A percentile compares a stretch with the other conserved stretches of the same genome.
Conservation (phyloP, 345 rosid species). For the Citrus medica region DNA sequence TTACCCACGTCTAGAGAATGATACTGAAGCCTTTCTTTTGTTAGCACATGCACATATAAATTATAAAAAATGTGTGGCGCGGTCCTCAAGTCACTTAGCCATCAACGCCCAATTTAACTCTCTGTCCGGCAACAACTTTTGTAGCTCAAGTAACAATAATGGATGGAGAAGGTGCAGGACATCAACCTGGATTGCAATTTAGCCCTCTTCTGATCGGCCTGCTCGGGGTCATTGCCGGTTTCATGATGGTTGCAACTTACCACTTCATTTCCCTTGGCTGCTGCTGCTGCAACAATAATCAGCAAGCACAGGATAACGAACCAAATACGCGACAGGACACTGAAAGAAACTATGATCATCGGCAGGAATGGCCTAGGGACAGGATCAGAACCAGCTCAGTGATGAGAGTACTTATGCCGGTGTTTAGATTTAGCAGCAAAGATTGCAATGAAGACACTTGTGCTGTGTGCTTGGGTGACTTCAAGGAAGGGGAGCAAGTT, state of each 20-base stretch:
- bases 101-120: not conserved
- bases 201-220: constrained; percentile 31
- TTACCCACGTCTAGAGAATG: not conserved
- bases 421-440: constrained; percentile 21
- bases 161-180: constrained; percentile 17
- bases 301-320: not conserved
- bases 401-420: not conserved
- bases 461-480: constrained; percentile 46
- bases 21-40: constrained; percentile 14
- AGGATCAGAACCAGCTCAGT: not conserved
- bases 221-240: constrained; percentile 41
- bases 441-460: constrained; percentile 35
- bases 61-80: not conserved
- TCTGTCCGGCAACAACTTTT: no score
- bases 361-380: not conserved
- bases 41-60: not conserved
- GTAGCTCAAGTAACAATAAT: not conserved
- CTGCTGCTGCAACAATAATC: not conserved
- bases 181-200: not conserved
- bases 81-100: not conserved
- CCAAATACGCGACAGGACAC: not conserved
- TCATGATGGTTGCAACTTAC: constrained; percentile 32
- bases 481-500: constrained; percentile 37
- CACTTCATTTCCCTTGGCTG: constrained; percentile 25
- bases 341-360: not conserved